Percentiles rank a stretch among this genome's conserved stretches.
Conservation (phyloP, 2,329 filamentous ascomycete species). For the Monilinia vaccinii-corymbosi region DNA sequence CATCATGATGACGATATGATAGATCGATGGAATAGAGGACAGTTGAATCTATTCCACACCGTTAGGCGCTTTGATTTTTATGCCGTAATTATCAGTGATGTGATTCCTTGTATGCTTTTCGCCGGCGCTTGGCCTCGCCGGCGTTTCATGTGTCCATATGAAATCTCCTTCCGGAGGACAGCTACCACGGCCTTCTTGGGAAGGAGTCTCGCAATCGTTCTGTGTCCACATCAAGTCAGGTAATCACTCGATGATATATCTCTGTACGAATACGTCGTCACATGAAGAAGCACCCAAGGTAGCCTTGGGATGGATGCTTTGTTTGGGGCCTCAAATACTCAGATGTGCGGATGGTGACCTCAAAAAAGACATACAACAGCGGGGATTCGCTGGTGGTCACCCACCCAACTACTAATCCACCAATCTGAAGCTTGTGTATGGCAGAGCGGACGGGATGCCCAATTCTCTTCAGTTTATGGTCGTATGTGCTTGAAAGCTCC, state of each 20-base stretch:
- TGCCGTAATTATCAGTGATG: not conserved
- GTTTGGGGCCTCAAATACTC: no score
- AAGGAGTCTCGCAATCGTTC: no score
- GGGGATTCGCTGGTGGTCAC: not conserved
- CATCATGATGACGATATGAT: not conserved
- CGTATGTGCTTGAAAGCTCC: accelerated
- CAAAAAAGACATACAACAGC: conserved; percentile 4
- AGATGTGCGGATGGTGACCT: no score
- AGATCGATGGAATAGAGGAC: conserved; percentile 36
- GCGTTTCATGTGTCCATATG: not conserved
- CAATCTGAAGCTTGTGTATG: conserved; percentile 10
- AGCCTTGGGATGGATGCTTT: no score
- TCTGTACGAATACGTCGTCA: no score
- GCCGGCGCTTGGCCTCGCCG: not conserved
- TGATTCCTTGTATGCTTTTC: not conserved
- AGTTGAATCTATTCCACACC: conserved; percentile 37
- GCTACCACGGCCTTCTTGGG: no score
- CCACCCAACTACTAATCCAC: conserved; percentile 9
- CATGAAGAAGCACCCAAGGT: no score
- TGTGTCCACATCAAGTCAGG: no score
- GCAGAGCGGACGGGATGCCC: conserved; percentile 10
- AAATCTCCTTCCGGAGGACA: no score
- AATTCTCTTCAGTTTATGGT: conserved; percentile 8
- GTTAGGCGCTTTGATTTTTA: not conserved
- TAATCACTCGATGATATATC: no score